These are phyloP conservation scores for Fusarium tanahbumbuense DNA, from an alignment of 2,329 filamentous ascomycete genomes.

Conservation along the genomic window DNA sequence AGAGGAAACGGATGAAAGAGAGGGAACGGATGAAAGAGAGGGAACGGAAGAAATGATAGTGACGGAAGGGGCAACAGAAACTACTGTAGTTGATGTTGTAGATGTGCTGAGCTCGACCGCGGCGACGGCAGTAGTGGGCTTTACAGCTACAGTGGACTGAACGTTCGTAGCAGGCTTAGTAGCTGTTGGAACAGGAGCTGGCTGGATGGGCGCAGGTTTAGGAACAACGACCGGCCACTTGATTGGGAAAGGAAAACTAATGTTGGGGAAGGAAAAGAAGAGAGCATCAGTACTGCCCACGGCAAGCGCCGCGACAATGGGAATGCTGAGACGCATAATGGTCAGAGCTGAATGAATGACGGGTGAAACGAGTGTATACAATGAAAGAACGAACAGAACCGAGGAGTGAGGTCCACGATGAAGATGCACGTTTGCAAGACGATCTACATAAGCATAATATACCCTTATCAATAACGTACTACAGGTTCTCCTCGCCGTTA, in stretches of 20 bases:
- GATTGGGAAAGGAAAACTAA: neutral
- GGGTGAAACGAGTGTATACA: neutral
- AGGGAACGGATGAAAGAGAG: neutral
- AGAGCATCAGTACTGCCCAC: neutral
- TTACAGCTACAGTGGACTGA: neutral
- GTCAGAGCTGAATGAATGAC: neutral
- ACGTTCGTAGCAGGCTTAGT: neutral
- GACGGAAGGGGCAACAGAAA: neutral
- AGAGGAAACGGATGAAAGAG: neutral
- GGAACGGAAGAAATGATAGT: neutral
- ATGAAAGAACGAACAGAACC: neutral
- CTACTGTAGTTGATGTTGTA: neutral
- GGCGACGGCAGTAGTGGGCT: neutral
- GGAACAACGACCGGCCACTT: too few species aligned
- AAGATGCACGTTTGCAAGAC: neutral
- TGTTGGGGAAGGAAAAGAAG: neutral
- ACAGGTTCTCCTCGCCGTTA: neutral
- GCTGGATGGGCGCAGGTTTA: neutral
- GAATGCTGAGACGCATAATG: neutral
- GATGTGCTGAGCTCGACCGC: neutral
- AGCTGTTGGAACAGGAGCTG: neutral
- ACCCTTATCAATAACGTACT: neutral
- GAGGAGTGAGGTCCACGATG: neutral
- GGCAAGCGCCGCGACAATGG: neutral
- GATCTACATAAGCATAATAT: neutral